Evolutionary conservation across 75 land plant genomes (phyloP), one percentile per base, ranked within the genome.

Genomic region (Picea glauca): DNA sequence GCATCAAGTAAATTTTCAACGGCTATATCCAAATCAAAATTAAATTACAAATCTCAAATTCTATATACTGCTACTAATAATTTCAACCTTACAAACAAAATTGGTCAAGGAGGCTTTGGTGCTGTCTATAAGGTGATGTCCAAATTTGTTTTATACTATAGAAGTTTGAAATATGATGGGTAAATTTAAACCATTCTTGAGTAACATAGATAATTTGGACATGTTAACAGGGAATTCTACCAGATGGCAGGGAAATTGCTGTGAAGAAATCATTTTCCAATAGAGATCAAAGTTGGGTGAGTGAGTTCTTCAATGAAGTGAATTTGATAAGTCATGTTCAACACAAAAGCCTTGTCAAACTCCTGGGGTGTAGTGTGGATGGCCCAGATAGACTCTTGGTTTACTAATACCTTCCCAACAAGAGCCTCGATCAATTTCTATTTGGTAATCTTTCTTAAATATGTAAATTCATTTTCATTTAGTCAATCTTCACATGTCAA

Each of bases 281-380:
- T 63, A 82, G 72, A 15, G 60, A 75, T 56, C 77, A 77, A 80
- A 43, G 46, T 43, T 75, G 84, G 79, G 77, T 57, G 62, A 75
- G 80, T 68, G 85, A 83, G 72, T 86, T 86, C 78, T 78, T 86
- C 58, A 86, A 86, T 70, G 88, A 86, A 62, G 85, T 86, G 33
- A 83, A 78, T 31, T 60, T 83, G 40, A 80, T 86, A 12, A 77
- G 81, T 57, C 68, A 63, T 2, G 81, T 83, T 73, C 58, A 80
- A 20, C 88, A 86, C 80, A 75, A 79, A 72, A 86, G 83, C 78
- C 80, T 86, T 74, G 82, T 86, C 1, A 80, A 58, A 74, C 81
- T 86, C 60, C 59, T 80, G 13, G 88, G 88, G 31, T 86, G 88
- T 75, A 79, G 85, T 60, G 77, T 83, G n/a, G 78, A 80, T 54